Base-by-base conservation (phyloP, 495 filamentous ascomycete species). In the Neurospora sp. region DNA sequence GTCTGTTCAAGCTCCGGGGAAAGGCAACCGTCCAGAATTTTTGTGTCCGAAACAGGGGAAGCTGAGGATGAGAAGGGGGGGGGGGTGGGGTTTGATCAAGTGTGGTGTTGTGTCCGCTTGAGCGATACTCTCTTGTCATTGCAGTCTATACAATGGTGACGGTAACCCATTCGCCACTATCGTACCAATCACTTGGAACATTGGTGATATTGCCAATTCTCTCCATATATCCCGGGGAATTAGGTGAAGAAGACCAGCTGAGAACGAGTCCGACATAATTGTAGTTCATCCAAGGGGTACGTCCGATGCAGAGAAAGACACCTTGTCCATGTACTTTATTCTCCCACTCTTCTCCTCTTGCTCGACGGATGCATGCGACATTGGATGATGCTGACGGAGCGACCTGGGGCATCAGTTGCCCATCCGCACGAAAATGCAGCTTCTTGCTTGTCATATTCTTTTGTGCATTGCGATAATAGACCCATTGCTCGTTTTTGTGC, bases 11-110 rank as follows among this genome's bases (percentile, higher is more conserved):
- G 40, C 40, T 16, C 40, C 40, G 7, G 14, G 14, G 14, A 5
- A 42, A 42, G 5, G 14, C 40, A 42, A 42, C 14, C 5, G 14
- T 16, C 40, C 40, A 18, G 5, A 42, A 7, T 42, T 42, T 42
- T 42, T 42, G 40, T 42, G 40, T 42, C 14, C 14, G 40, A 42
- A 42, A 16, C 40, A 42, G 40, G 40, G 40, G 40, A 42, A 42
- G 39, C 39, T 14, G 11, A 14, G 39, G 39, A 40, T 40, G 39
- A 14, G 39, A 40, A 40, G 12, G 37, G 37, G 31, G 31, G 5
- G 4, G 2, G 2, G 5, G 4, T 4, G 37, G 75, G 92, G 92
- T 0, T 54, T 93, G 76, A 78, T 85, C 41, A 88, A 91, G 86
- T 93, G 88, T 82, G 91, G 86, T 11, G 89, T 88, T 71, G 79